Conservation (phyloP, 2,329 filamentous ascomycete genomes). For the Colletotrichum higginsianum region DNA sequence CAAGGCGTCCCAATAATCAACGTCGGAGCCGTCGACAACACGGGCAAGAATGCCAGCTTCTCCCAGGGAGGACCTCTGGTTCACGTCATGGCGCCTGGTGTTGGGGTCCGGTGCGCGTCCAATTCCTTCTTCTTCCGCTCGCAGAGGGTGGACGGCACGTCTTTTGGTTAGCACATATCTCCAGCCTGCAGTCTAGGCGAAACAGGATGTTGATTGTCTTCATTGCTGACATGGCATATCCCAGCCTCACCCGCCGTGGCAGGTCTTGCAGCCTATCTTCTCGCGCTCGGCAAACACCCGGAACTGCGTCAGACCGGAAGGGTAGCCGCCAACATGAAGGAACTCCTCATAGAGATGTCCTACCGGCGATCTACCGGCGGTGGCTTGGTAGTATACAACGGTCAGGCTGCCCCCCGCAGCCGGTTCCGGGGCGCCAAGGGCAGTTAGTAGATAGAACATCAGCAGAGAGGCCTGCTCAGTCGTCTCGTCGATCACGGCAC, state of each 20-base stretch:
- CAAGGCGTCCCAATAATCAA: not conserved
- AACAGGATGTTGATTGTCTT: too few relatives aligned
- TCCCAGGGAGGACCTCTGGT: slow-evolving; percentile 7
- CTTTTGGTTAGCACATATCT: too few relatives aligned
- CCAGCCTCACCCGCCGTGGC: slow-evolving; percentile 5
- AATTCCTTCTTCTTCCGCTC: not conserved
- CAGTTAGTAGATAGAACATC: not conserved
- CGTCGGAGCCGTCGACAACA: slow-evolving; percentile 9
- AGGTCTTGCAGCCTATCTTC: slow-evolving; percentile 16
- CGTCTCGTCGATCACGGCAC: slow-evolving; percentile 1
- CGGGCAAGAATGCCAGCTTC: slow-evolving; percentile 15
- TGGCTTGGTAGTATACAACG: slow-evolving; percentile 1
- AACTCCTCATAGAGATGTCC: slow-evolving; percentile 13
- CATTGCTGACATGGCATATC: not conserved
- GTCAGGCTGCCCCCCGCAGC: not conserved
- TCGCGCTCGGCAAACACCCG: slow-evolving; percentile 3
- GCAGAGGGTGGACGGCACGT: too few relatives aligned
- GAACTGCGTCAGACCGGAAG: not conserved
- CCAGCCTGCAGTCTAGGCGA: too few relatives aligned
- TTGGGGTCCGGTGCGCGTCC: not conserved
- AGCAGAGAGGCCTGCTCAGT: slow-evolving; percentile 12
- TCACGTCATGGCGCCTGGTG: slow-evolving; percentile 19
- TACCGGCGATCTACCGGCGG: slow-evolving; percentile 1
- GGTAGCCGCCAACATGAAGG: slow-evolving; percentile 14
- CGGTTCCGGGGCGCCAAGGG: not conserved